Evolutionary conservation across 2,329 filamentous ascomycete species (phyloP), one percentile per base, ranked within the genome.

Genomic region (Geoglossum cookeanum): DNA sequence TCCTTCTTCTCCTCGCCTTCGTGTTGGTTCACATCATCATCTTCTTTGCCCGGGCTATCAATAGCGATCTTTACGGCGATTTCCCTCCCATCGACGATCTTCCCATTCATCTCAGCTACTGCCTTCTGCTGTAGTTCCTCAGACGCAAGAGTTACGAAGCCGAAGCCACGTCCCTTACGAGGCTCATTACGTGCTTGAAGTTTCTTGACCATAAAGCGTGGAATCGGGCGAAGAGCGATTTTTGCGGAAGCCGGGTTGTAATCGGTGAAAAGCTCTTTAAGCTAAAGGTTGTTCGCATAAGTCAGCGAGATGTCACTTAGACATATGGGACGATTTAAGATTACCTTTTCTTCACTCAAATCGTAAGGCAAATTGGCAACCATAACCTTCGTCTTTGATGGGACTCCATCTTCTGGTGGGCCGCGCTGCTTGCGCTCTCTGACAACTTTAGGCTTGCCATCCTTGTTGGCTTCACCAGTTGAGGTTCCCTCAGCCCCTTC

Each of bases 161-260:
- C 92, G 71, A 98, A 98, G 64, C 92, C 92, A 77, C 92, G 92
- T 61, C 92, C 92, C 84, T 98, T 98, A 77, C 92, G 92, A 67
- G 91, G 84, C 77, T 98, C 92, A 69, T 90, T 90, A 70, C 92
- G 91, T 67, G 91, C 90, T 76, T 95, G 90, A 61, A 98, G 87
- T 81, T 98, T 98, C 85, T 96, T 96, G 75, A 98, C 92, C 92
- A 98, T 98, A 79, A 97, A 98, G 67, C 91, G 90, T 65, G 92
- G 92, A 65, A 98, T 98, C 56, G 92, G 92, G 67, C 92, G 91
- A 65, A 98, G 87, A 64, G 92, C 92, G 68, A 98, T 97, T 83
- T 97, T 98, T 72, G 92, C 91, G 63, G 89, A 94, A 65, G 85
- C 84, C 61, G 92, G 92, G 69, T 89, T 79, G 77, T 96, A 98